Conservation (phyloP, 805 yeast genomes). For the Nematodospora valgi region DNA sequence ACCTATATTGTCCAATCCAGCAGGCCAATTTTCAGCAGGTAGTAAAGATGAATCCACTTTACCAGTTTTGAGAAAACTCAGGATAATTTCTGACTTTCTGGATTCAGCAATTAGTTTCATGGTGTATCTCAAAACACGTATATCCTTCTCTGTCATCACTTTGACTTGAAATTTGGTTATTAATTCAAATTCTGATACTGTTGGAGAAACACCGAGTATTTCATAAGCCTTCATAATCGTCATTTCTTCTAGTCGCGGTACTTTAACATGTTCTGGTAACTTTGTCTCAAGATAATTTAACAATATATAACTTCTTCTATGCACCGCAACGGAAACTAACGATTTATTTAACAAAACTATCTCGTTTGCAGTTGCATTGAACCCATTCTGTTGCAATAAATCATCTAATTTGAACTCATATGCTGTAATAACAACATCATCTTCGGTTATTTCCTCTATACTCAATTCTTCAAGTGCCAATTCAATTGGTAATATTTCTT, state of each 20-base stretch:
- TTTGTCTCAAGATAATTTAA: constrained; percentile 50
- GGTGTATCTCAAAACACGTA: constrained; percentile 55
- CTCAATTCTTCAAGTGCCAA: constrained; percentile 35
- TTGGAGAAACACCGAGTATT: constrained; percentile 35
- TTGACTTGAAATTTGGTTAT: constrained; percentile 50
- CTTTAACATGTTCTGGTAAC: constrained; percentile 28
- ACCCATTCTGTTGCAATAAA: constrained; percentile 26
- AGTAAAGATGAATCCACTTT: constrained; percentile 51
- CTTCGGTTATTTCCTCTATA: constrained; percentile 43
- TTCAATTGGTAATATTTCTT: constrained; percentile 31
- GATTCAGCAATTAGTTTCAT: constrained; percentile 52
- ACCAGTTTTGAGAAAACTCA: constrained; percentile 59
- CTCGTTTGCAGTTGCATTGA: constrained; percentile 30
- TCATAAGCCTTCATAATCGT: constrained; percentile 36
- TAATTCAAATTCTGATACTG: constrained; percentile 54
- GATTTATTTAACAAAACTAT: constrained; percentile 48
- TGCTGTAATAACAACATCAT: constrained; percentile 72
- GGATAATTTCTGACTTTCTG: constrained; percentile 53
- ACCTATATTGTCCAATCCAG: constrained; percentile 91
- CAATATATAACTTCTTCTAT: constrained; percentile 55
- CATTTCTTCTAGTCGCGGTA: constrained; percentile 9
- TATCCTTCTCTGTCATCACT: constrained; percentile 35
- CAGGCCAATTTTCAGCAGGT: constrained; percentile 75
- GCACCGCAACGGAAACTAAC: constrained; percentile 56
- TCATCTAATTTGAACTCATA: constrained; percentile 64